Base-by-base conservation (phyloP, 768 basidiomycete species). In the Tephrocybe sp. region DNA sequence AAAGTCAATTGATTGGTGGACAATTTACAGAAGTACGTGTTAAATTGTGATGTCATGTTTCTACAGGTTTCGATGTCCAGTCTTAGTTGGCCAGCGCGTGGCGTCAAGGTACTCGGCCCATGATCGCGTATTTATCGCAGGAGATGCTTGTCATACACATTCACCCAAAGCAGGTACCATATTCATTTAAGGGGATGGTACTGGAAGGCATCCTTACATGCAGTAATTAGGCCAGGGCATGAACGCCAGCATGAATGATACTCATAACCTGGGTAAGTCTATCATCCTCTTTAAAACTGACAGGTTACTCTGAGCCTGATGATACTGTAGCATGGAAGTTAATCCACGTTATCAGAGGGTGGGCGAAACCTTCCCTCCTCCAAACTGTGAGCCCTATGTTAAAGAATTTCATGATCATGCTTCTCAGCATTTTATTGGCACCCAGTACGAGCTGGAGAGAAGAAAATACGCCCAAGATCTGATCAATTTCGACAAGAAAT, bases 201-300 rank as follows among this genome's bases (percentile, higher is more conserved):
- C n/a, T n/a, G n/a, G n/a, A n/a, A n/a, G n/a, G n/a, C n/a, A n/a
- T n/a, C n/a, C n/a, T n/a, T n/a, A n/a, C 27, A 29, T 29, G 27
- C 38, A 5, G n/a, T n/a, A 38, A 18, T 25, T 49, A 82, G 82
- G 86, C 12, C 86, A 88, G 61, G 86, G 84, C 10, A 83, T 86
- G 85, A 86, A 87, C 56, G 86, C 84, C 7, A 82, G 82, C 53
- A 87, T 88, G 81, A 82, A 80, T 42, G 87, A 88, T 59, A 76
- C 82, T 15, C 86, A 86, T 53, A 88, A 88, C 58, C 74, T 89
- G 19, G 76, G 82, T 77, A 51, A 36, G 65, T 50, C 7, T 7
- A n/a, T n/a, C n/a, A n/a, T n/a, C n/a, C n/a, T n/a, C n/a, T n/a
- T n/a, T n/a, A n/a, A n/a, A n/a, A n/a, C n/a, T n/a, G n/a, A n/a